These are phyloP conservation scores for Aspergillus pseudotamarii DNA, from an alignment of 2,329 filamentous ascomycete genomes.

Conservation along the genomic window DNA sequence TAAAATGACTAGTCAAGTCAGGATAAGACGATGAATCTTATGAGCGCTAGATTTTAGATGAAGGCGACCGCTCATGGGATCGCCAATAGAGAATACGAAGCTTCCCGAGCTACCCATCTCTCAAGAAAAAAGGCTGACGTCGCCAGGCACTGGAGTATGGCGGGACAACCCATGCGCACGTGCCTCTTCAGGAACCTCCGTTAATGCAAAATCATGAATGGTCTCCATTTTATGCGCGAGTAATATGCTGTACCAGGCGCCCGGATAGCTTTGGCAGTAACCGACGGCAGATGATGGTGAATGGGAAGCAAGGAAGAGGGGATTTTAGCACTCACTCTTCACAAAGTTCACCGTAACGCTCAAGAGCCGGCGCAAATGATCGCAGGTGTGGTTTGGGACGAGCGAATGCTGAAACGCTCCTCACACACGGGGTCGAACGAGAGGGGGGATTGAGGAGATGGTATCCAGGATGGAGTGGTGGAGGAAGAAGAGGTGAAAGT, in stretches of 20 bases:
- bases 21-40: neutral
- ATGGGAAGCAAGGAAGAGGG: constrained; percentile 4
- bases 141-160: neutral
- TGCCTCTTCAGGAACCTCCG: neutral
- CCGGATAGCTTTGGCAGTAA: neutral
- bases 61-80: neutral
- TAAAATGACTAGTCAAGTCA: neutral
- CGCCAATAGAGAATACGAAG: neutral
- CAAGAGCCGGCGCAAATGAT: neutral
- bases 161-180: neutral
- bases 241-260: neutral
- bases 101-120: neutral
- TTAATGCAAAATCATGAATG: neutral
- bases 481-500: constrained; percentile 7
- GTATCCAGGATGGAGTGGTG: neutral
- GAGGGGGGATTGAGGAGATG: neutral
- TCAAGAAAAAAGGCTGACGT: neutral
- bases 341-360: neutral
- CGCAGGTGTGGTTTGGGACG: neutral
- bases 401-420: neutral
- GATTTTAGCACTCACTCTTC: constrained; percentile 5
- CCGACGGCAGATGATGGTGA: constrained; percentile 3
- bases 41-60: neutral
- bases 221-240: neutral
- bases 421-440: neutral